These are phyloP conservation scores for Syzygium syzygioides DNA, from an alignment of 441 rosid species.

Conservation along the genomic window DNA sequence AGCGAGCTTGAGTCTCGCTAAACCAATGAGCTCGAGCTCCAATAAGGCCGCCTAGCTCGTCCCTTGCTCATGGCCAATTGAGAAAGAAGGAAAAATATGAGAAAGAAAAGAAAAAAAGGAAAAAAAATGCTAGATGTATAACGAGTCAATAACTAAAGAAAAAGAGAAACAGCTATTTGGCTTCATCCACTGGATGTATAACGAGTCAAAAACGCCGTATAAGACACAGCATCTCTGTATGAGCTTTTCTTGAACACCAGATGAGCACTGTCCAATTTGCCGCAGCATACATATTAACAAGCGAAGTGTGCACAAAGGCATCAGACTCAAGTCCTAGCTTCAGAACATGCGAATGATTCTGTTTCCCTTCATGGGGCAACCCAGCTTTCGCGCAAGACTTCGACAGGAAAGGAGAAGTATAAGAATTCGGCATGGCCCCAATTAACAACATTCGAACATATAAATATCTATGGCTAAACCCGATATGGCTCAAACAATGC, in stretches of 20 bases:
- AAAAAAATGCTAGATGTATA: too few relatives aligned
- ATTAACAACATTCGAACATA: constrained; percentile 36
- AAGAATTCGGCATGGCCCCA: constrained; percentile 38
- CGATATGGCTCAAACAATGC: constrained; percentile 29
- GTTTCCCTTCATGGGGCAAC: constrained; percentile 38
- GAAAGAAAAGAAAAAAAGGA: too few relatives aligned
- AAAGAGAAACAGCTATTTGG: constrained; percentile 26
- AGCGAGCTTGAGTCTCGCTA: too few relatives aligned
- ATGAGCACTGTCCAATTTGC: constrained; percentile 32
- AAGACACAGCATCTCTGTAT: constrained; percentile 37
- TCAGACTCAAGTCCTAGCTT: constrained; percentile 45
- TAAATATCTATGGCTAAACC: constrained; percentile 30
- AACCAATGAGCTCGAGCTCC: too few relatives aligned
- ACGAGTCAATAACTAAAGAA: too few relatives aligned
- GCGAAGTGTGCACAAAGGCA: constrained; percentile 50
- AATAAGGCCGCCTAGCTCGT: too few relatives aligned
- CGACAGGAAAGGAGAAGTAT: constrained; percentile 56
- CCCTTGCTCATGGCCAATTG: too few relatives aligned
- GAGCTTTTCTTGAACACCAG: constrained; percentile 42
- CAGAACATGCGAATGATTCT: constrained; percentile 43
- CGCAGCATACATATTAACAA: constrained; percentile 51
- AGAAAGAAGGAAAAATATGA: too few relatives aligned
- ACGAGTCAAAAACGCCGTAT: constrained; percentile 45
- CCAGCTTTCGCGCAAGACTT: constrained; percentile 44
- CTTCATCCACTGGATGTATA: constrained; percentile 35